Conservation (phyloP, 805 yeast genomes). For the Candida alai region DNA sequence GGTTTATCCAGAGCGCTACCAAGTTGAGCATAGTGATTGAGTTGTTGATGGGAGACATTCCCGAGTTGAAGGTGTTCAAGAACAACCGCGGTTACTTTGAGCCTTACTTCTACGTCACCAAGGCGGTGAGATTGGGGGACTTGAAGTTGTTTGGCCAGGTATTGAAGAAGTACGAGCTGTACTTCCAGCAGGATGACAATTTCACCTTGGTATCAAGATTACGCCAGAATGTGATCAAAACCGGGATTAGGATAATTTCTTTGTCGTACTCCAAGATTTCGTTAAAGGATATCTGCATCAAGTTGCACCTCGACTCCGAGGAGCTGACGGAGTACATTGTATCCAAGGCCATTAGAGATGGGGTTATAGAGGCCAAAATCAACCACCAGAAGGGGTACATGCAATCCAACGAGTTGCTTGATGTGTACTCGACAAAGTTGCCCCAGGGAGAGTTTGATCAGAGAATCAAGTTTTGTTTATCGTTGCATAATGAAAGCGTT, state of each 20-base stretch:
- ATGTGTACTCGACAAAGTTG: slow-evolving; percentile 79
- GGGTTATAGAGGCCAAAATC: slow-evolving; percentile 91
- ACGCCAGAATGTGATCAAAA: slow-evolving; percentile 95
- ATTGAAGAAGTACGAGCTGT: slow-evolving; percentile 55
- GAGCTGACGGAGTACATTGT: slow-evolving; percentile 96
- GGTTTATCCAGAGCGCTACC: slow-evolving; percentile 85
- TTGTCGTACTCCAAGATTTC: slow-evolving; percentile 88
- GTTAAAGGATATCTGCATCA: slow-evolving; percentile 88
- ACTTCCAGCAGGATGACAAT: slow-evolving; percentile 71
- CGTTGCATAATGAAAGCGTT: slow-evolving; percentile 86
- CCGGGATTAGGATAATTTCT: slow-evolving; percentile 92
- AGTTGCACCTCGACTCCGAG: slow-evolving; percentile 88
- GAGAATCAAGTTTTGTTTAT: slow-evolving; percentile 88
- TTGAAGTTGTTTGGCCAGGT: slow-evolving; percentile 74
- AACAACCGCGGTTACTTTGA: slow-evolving; percentile 52
- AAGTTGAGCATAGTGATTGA: slow-evolving; percentile 87
- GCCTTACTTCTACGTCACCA: slow-evolving; percentile 84
- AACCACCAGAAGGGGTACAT: slow-evolving; percentile 88
- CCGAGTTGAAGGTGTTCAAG: slow-evolving; percentile 81
- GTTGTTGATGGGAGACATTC: slow-evolving; percentile 93
- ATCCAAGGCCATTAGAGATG: slow-evolving; percentile 94
- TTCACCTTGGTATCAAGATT: slow-evolving; percentile 81
- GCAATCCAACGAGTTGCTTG: slow-evolving; percentile 83
- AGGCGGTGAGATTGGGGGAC: slow-evolving; percentile 92
- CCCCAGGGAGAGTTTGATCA: slow-evolving; percentile 90